phyloP scores from a whole-genome alignment of 805 yeast species.

The Saccharomyces paradoxus region DNA sequence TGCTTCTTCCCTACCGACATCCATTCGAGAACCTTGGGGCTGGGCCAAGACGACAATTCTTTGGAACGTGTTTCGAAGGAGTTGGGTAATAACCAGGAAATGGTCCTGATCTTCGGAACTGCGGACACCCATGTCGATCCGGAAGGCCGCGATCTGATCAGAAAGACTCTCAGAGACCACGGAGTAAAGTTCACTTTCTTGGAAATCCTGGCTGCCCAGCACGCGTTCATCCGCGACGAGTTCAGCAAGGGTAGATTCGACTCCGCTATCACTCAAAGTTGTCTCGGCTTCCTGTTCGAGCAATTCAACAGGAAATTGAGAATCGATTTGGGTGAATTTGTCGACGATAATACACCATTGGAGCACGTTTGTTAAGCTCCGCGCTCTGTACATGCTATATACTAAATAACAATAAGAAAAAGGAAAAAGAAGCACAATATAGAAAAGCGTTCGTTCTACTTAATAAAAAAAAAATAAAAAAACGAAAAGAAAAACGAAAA shows the following conservation, averaged over 20 bases:
- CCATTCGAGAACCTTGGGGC: conserved; percentile 59
- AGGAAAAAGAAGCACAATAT: background rate
- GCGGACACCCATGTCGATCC: conserved; percentile 75
- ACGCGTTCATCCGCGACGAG: conserved; percentile 77
- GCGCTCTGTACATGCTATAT: background rate
- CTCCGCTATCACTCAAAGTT: conserved; percentile 62
- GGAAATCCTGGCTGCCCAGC: conserved; percentile 74
- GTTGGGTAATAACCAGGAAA: conserved; percentile 47
- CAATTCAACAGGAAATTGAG: conserved; percentile 61
- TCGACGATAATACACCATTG: conserved; percentile 40
- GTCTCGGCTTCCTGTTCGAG: conserved; percentile 61
- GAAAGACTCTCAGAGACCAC: conserved; percentile 49
- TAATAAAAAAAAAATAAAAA: background rate
- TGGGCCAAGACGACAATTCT: conserved; percentile 58
- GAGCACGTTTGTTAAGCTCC: conserved; percentile 54
- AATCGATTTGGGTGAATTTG: conserved; percentile 58
- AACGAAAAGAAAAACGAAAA: background rate
- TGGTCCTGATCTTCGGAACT: conserved; percentile 67
- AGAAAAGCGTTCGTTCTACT: background rate
- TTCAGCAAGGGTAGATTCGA: conserved; percentile 73
- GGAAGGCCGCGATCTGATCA: conserved; percentile 64
- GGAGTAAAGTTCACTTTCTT: conserved; percentile 60
- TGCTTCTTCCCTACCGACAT: conserved; percentile 79
- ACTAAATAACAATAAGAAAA: background rate
- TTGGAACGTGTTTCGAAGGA: conserved; percentile 44